Conservation (phyloP, 371 early-diverging fungal genomes). For the Circinella minor region DNA sequence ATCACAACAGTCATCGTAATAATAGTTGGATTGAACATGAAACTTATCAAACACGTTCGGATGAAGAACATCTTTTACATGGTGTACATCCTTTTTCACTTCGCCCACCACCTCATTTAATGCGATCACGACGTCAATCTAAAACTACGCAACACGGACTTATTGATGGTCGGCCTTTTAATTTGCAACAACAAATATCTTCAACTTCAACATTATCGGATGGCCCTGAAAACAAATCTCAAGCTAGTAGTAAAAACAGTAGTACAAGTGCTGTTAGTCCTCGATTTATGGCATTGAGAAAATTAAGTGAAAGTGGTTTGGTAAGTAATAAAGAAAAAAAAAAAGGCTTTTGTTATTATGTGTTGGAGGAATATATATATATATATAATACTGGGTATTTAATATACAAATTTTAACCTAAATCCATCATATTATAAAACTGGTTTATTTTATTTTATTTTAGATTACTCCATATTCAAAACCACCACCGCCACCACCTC, state of each 20-base stretch:
- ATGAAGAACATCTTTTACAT: slow-evolving; percentile 11
- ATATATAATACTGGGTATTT: too few relatives aligned
- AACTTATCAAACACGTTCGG: slow-evolving; percentile 17
- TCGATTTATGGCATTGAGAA: slow-evolving; percentile 47
- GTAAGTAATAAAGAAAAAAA: slow-evolving; percentile 20
- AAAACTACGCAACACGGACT: slow-evolving; percentile 21
- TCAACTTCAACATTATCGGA: not conserved
- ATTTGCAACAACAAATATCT: slow-evolving; percentile 7
- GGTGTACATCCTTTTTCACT: slow-evolving; percentile 30
- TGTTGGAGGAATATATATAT: not conserved
- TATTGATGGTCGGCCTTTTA: not conserved
- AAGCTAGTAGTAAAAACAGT: slow-evolving; percentile 19
- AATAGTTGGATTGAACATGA: slow-evolving; percentile 8
- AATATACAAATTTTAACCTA: too few relatives aligned
- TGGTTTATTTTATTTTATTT: too few relatives aligned
- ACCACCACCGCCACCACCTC: slow-evolving; percentile 3
- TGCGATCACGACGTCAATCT: slow-evolving; percentile 34
- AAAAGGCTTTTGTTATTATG: not conserved
- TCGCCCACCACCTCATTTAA: slow-evolving; percentile 44
- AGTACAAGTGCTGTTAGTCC: slow-evolving; percentile 49
- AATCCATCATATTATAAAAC: too few relatives aligned
- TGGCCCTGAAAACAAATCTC: slow-evolving; percentile 8
- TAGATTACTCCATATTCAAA: not conserved
- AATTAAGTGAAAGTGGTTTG: slow-evolving; percentile 33
- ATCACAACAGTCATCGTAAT: not conserved